Conservation (phyloP, 169 alveolate species). For the Fabrea salina region DNA sequence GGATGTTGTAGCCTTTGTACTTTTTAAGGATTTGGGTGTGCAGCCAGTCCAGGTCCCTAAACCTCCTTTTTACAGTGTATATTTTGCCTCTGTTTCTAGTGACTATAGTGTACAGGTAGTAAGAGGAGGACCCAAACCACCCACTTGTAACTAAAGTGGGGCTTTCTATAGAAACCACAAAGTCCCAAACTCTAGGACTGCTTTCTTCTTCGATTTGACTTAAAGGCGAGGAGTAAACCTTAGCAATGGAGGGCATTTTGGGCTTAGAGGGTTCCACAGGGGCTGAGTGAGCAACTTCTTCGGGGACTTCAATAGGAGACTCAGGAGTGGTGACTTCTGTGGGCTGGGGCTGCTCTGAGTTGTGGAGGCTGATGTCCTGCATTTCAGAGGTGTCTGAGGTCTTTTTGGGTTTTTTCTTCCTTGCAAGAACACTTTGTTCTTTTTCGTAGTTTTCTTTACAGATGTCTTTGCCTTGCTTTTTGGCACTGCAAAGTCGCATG, state of each 20-base stretch:
- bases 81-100: slow-evolving; percentile 7
- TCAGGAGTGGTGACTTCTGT: too few relatives aligned
- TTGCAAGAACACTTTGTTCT: slow-evolving; percentile 27
- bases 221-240: not conserved
- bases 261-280: too few relatives aligned
- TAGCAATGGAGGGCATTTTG: not conserved
- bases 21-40: not conserved
- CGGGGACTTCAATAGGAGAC: too few relatives aligned
- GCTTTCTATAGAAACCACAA: not conserved
- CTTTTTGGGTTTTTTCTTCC: not conserved
- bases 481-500: slow-evolving; percentile 33
- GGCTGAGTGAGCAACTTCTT: too few relatives aligned
- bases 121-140: slow-evolving; percentile 25
- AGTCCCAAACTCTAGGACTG: not conserved
- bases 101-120: slow-evolving; percentile 9
- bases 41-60: slow-evolving; percentile 47
- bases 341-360: too few relatives aligned
- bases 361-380: too few relatives aligned
- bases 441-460: not conserved
- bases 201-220: slow-evolving; percentile 6
- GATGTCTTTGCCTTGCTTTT: not conserved
- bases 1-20: slow-evolving; percentile 43
- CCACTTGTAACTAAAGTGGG: slow-evolving; percentile 19
- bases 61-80: slow-evolving; percentile 33
- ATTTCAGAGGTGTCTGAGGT: too few relatives aligned